These are phyloP conservation scores for Eustoma russellianum DNA, from an alignment of 257 asterid species.

Conservation along the genomic window DNA sequence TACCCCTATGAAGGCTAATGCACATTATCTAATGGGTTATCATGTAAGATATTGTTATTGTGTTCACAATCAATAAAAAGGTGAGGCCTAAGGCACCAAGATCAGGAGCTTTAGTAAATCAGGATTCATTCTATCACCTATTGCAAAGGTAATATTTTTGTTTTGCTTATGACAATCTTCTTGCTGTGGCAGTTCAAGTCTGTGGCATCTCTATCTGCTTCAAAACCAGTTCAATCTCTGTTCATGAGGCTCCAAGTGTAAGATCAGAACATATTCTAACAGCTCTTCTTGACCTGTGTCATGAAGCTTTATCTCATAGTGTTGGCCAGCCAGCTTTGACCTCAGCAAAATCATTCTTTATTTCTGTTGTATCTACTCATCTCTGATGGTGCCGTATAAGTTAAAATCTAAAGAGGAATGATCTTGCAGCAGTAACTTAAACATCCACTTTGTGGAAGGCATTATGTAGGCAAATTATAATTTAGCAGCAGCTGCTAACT, in stretches of 20 bases:
- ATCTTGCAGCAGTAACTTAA: too few relatives aligned
- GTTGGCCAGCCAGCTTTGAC: background rate
- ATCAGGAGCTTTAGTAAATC: background rate
- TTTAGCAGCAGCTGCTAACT: too few relatives aligned
- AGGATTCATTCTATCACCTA: background rate
- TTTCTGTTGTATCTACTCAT: background rate
- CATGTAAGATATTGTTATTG: too few relatives aligned
- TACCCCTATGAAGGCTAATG: background rate
- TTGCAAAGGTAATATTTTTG: background rate
- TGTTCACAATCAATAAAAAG: too few relatives aligned
- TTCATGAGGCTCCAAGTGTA: constrained; percentile 28
- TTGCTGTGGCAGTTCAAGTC: constrained; percentile 51
- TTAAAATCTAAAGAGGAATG: too few relatives aligned
- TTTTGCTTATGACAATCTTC: background rate
- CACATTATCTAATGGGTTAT: too few relatives aligned
- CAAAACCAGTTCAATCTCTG: constrained; percentile 36
- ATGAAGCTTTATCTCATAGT: too few relatives aligned
- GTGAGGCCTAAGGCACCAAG: background rate
- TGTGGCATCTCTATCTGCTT: constrained; percentile 49
- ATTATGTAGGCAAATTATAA: too few relatives aligned
- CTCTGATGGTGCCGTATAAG: too few relatives aligned
- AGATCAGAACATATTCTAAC: constrained; percentile 19
- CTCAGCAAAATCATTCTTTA: background rate
- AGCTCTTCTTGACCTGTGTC: constrained; percentile 17
- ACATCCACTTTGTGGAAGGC: too few relatives aligned